Percentiles rank a stretch among this genome's conserved stretches.
These are phyloP conservation scores for Picea mariana DNA, from an alignment of 83 land plant species.

Conservation along the genomic window DNA sequence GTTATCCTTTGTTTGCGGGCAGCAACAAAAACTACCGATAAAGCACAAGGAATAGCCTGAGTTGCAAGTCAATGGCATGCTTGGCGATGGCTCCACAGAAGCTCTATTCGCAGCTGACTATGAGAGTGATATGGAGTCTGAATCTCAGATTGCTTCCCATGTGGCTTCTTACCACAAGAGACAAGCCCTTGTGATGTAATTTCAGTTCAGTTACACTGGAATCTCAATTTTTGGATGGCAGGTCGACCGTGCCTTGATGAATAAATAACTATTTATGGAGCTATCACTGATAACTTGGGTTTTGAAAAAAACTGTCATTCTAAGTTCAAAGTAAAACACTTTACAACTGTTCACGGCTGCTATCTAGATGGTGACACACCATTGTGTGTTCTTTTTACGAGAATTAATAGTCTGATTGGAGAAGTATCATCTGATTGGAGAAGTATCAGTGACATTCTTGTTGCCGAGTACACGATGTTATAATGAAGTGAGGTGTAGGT, in stretches of 20 bases:
- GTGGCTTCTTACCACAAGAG: conserved; percentile 64
- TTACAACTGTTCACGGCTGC: neutral
- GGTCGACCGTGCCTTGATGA: conserved; percentile 74
- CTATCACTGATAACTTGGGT: conserved; percentile 74
- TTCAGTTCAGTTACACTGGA: conserved; percentile 81
- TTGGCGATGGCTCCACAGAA: neutral
- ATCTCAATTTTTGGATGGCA: conserved; percentile 89
- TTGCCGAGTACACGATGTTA: neutral
- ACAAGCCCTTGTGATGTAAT: conserved; percentile 76
- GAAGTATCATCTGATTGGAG: neutral
- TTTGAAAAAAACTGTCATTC: conserved; percentile 60
- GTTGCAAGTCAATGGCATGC: conserved; percentile 93
- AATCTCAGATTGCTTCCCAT: conserved; percentile 40
- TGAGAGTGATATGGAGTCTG: conserved; percentile 68
- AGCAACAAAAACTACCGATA: conserved; percentile 91
- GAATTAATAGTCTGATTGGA: too few relatives aligned
- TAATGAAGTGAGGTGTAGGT: too few relatives aligned
- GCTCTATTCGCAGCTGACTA: conserved; percentile 24
- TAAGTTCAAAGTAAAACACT: conserved; percentile 18
- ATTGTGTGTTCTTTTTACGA: neutral
- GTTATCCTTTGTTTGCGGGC: conserved; percentile 71
- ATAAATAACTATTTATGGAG: conserved; percentile 71
- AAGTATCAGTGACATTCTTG: neutral
- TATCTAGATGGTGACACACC: neutral
- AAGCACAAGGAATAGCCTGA: conserved; percentile 78